Conservation (phyloP, 306 rosid species). For the Cucumis melo region DNA sequence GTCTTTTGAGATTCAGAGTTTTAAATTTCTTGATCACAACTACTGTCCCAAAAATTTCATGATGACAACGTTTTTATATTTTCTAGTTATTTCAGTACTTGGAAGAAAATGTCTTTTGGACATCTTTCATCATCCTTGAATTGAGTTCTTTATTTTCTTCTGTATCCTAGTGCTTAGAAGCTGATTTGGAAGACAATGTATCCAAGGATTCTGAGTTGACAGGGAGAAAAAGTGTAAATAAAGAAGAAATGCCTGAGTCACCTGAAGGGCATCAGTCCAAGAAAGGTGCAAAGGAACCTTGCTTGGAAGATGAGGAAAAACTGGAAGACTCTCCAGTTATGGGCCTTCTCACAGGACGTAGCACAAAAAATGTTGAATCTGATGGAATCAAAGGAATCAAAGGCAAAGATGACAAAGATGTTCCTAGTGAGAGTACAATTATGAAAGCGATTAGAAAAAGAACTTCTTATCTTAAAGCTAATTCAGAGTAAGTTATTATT, state of each 20-base stretch:
- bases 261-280: constrained; percentile 26
- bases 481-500: constrained; percentile 65
- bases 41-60: background rate
- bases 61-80: background rate
- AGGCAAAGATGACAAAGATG: constrained; percentile 29
- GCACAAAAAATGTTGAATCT: constrained; percentile 22
- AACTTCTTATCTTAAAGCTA: constrained; percentile 54
- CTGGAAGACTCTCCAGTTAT: constrained; percentile 71
- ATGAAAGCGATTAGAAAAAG: constrained; percentile 62
- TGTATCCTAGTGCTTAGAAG: constrained; percentile 54
- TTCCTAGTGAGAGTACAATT: constrained; percentile 45
- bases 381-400: constrained; percentile 37
- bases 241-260: constrained; percentile 32
- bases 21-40: background rate
- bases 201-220: constrained; percentile 36
- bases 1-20: background rate
- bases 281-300: constrained; percentile 31
- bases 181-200: constrained; percentile 34
- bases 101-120: background rate
- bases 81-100: background rate
- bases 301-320: constrained; percentile 42
- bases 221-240: constrained; percentile 27
- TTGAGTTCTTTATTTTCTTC: constrained; percentile 9
- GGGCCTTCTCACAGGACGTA: constrained; percentile 47
- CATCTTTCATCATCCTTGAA: background rate